These are phyloP conservation scores for Polygonum maritimum DNA, from an alignment of 148 eudicot species.

Conservation along the genomic window DNA sequence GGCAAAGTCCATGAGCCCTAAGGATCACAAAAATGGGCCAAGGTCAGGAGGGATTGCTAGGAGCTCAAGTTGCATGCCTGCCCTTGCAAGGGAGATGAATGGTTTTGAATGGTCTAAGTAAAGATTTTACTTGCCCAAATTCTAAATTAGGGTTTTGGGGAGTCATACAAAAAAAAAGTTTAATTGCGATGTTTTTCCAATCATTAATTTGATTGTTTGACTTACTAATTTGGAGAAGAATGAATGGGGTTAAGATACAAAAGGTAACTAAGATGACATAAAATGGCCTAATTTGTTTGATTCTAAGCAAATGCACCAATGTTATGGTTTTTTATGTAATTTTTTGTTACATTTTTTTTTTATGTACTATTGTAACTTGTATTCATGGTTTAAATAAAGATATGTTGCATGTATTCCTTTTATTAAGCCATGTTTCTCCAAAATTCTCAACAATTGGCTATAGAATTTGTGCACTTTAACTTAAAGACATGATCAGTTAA, in stretches of 20 bases:
- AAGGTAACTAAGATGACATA: background rate
- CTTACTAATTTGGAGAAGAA: background rate
- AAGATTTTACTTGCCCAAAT: background rate
- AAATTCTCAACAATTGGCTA: too few species aligned
- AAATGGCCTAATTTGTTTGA: background rate
- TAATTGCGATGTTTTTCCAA: background rate
- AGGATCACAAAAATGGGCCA: conserved; percentile 25
- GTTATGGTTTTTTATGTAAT: background rate
- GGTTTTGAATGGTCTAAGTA: background rate
- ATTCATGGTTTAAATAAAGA: too few species aligned
- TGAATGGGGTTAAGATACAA: background rate
- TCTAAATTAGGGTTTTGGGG: background rate
- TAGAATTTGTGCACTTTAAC: too few species aligned
- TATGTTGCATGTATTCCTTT: too few species aligned
- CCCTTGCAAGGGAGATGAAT: conserved; percentile 38
- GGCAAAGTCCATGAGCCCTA: conserved; percentile 49
- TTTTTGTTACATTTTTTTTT: too few species aligned
- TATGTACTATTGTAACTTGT: background rate
- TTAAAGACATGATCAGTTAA: too few species aligned
- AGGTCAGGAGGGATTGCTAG: conserved; percentile 39
- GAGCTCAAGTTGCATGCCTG: conserved; percentile 83
- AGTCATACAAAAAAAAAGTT: background rate
- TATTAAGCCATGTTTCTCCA: too few species aligned
- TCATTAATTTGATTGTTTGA: background rate
- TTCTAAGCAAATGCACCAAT: background rate